Conservation (phyloP, 148 eudicot genomes). For the Chenopodium formosanum region DNA sequence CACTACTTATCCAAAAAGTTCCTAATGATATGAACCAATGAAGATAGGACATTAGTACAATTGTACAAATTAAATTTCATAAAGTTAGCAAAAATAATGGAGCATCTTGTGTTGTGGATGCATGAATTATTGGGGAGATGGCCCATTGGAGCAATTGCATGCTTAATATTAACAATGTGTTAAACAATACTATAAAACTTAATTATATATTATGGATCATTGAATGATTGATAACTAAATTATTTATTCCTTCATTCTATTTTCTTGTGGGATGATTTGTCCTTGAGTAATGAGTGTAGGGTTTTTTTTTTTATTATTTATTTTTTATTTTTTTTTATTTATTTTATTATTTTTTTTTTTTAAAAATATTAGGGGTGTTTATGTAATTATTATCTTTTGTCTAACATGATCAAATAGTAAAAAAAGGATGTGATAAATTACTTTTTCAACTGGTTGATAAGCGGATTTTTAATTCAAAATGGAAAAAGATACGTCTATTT, state of each 20-base stretch:
- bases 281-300: conserved; percentile 5
- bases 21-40: not conserved
- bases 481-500: no score
- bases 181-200: not conserved
- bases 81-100: not conserved
- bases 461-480: no score
- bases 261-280: not conserved
- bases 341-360: no score
- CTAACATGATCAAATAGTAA: no score
- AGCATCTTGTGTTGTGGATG: not conserved
- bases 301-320: no score
- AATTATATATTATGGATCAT: not conserved
- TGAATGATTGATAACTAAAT: not conserved
- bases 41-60: not conserved
- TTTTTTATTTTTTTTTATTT: no score
- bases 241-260: not conserved
- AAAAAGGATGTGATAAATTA: no score
- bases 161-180: conserved; percentile 15
- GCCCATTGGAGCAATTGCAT: not conserved
- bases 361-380: no score
- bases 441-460: no score
- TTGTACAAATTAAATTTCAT: not conserved
- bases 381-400: no score
- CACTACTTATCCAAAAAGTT: conserved; percentile 5
- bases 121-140: not conserved